phyloP scores from a whole-genome alignment of 768 basidiomycete genomes.

The Termitomyces sp. region DNA sequence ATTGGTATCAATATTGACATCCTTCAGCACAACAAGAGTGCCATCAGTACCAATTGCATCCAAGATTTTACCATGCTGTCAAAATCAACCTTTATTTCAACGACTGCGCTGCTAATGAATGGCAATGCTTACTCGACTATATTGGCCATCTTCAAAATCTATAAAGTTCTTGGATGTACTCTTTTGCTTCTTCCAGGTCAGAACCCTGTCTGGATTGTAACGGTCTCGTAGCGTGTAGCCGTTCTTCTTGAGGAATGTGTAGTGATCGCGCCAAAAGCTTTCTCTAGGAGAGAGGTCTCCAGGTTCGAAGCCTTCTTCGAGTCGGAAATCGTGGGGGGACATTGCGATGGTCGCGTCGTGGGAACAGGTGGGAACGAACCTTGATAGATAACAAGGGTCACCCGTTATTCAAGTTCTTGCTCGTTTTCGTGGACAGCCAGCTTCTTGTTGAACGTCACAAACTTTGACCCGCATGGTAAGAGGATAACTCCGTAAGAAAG shows the following conservation, averaged over 20 bases:
- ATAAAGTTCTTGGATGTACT: not conserved
- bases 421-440: too few species aligned
- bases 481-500: too few species aligned
- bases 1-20: slow-evolving; percentile 1
- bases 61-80: slow-evolving; percentile 3
- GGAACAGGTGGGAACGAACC: too few species aligned
- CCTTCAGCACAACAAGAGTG: slow-evolving; percentile 22
- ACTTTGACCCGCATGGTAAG: too few species aligned
- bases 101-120: not conserved
- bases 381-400: too few species aligned
- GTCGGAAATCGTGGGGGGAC: too few species aligned
- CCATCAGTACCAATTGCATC: slow-evolving; percentile 28
- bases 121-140: not conserved
- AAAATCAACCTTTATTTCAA: not conserved
- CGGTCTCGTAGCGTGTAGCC: not conserved
- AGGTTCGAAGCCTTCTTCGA: too few species aligned
- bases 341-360: too few species aligned
- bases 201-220: not conserved
- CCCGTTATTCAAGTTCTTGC: too few species aligned
- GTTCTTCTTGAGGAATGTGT: not conserved
- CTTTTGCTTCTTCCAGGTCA: not conserved
- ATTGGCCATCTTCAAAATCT: not conserved
- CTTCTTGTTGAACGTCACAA: too few species aligned
- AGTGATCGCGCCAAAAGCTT: not conserved
- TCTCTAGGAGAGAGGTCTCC: too few species aligned